Base-by-base conservation (phyloP, 345 rosid genomes). In the Pseudoturritis turrita region DNA sequence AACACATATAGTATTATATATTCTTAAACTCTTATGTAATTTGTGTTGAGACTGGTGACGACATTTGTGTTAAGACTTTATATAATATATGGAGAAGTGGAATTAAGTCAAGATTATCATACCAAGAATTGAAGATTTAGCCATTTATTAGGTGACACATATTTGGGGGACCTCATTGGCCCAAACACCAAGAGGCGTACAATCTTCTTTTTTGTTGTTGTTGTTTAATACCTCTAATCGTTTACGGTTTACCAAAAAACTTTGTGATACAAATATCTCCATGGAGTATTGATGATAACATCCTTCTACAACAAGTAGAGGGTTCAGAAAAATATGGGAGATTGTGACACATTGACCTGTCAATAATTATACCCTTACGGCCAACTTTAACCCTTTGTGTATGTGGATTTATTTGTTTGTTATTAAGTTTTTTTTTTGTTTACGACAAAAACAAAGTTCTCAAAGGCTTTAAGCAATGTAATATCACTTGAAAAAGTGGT, bases 91-190 rank as follows among this genome's bases (percentile, higher is more conserved):
- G 22, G 31, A 17, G 57, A 57, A 69, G 65, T 57, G 68, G 68
- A 52, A 23, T 12, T 57, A 61, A 75, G 93, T 89, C 86, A 84
- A 89, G 81, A 87, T 84, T 87, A 74, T 86, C 87, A 84, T 43
- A 74, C 91, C 41, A 45, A 28, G 36, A 52, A 46, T 53, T 44
- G 75, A 75, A 82, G 70, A 79, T 73, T 74, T 67, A 33, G 37
- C 37, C 1, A 33, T 33, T 9, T 33, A 46, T 9, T 33, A 46
- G 66, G 64, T 64, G 64, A 56, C 63, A 33, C 56, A 63, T 72
- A 52, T 33, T 26, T 37, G 10, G 51, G 77, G 65, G 72, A 73
- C 67, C 65, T 73, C 26, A 45, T 54, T 64, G 71, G 50, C 71
- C 56, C 77, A 64, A 41, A 7, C n/a, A 61, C 69, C 25, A 35